Percentiles rank a stretch among this genome's conserved stretches.
Evolutionary conservation across 768 basidiomycete genomes (phyloP).

Genomic region (Mycena vulgaris): DNA sequence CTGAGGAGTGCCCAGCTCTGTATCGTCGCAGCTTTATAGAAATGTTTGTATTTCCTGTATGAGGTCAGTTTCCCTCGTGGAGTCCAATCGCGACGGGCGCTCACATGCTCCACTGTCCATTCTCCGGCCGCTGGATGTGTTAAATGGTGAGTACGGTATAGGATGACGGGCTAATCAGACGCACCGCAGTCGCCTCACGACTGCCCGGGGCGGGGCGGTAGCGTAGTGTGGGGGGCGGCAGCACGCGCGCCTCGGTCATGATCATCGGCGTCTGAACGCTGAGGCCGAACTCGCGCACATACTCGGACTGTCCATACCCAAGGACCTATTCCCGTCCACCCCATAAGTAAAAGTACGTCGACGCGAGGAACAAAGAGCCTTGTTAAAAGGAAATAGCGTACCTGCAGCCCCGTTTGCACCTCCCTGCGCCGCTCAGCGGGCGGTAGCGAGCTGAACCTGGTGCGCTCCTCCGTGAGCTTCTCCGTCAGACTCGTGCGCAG

Average conservation of each 20-base stretch:
- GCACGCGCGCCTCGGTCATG: background rate
- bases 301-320: background rate
- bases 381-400: slow-evolving; percentile 41
- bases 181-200: background rate
- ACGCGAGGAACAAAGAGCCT: background rate
- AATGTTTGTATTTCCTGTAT: slow-evolving; percentile 75
- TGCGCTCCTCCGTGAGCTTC: slow-evolving; percentile 71
- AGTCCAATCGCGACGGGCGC: background rate
- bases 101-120: slow-evolving; percentile 85
- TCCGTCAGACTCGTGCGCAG: slow-evolving; percentile 79
- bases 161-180: background rate
- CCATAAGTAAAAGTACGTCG: background rate
- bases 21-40: slow-evolving; percentile 69
- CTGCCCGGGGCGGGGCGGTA: background rate
- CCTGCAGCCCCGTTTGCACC: slow-evolving; percentile 64
- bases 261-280: background rate
- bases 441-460: slow-evolving; percentile 77
- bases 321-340: background rate
- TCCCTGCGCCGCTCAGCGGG: slow-evolving; percentile 70
- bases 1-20: slow-evolving; percentile 73
- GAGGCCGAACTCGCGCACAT: background rate
- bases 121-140: slow-evolving; percentile 63
- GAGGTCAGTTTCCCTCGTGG: slow-evolving; percentile 39
- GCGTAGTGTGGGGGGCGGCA: background rate
- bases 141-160: background rate